Evolutionary conservation across 257 asterid species (phyloP), one percentile per base, ranked within the genome.

Genomic region (Striga asiatica): DNA sequence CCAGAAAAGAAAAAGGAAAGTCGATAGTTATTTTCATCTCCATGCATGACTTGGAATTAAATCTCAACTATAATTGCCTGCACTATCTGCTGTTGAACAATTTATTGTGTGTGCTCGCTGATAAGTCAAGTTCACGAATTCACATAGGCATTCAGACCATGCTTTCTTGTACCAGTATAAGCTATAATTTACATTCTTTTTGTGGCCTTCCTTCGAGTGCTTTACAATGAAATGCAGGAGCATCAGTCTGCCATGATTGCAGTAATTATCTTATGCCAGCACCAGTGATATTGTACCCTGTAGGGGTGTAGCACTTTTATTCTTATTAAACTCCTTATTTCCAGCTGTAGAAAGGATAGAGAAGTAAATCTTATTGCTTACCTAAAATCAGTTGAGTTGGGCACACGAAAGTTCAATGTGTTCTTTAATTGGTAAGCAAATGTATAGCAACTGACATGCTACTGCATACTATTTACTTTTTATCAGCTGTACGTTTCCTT

Each of bases 331-430:
- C 50, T 14, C 14, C 24, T 41, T 2, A n/a, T 14, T 39, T 39
- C 47, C 47, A 32, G 17, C 54, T 43, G 42, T 45, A 38, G 29
- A 37, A 25, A 46, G 29, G 42, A 9, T 35, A 47, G 13, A 20
- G 42, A 55, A 54, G 43, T 56, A 31, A 20, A n/a, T n/a, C n/a
- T n/a, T 58, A 16, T 50, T 41, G n/a, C 34, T 43, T 59, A n/a
- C n/a, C 47, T 7, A 55, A 9, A 9, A 19, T 45, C 35, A 45
- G 13, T 20, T 53, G 64, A 23, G 43, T 27, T 13, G 16, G 14
- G n/a, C n/a, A n/a, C n/a, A n/a, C 59, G 35, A 16, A 52, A 51
- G n/a, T 59, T 35, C 12, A n/a, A n/a, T n/a, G n/a, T 49, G 38
- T 42, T 22, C 27, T 16, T 23, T 27, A 24, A 31, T 21, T 23